Conservation (phyloP, 2,329 filamentous ascomycete species). For the Bretziella fagacearum region DNA sequence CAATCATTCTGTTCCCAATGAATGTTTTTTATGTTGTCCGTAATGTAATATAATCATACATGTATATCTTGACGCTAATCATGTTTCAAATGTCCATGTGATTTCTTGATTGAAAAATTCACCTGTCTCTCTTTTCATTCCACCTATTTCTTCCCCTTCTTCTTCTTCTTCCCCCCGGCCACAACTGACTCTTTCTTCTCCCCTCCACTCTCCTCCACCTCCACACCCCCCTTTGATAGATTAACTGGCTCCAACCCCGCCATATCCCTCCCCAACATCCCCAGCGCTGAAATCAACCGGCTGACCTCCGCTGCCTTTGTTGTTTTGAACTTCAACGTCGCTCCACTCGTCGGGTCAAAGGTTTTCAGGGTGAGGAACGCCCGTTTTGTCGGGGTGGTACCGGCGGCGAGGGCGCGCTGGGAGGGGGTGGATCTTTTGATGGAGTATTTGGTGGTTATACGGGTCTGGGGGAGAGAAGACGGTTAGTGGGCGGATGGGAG, state of each 20-base stretch:
- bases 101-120: too few relatives aligned
- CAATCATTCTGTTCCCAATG: too few relatives aligned
- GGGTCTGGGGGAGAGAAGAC: constrained; percentile 40
- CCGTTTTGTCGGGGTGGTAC: constrained; percentile 26
- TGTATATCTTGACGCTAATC: too few relatives aligned
- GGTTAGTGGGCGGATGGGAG: not conserved
- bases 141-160: constrained; percentile 50
- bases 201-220: constrained; percentile 21
- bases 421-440: constrained; percentile 19
- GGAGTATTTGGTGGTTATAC: constrained; percentile 77
- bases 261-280: constrained; percentile 55
- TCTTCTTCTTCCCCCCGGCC: constrained; percentile 51
- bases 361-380: constrained; percentile 74
- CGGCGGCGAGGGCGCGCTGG: constrained; percentile 18
- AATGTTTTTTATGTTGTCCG: too few relatives aligned
- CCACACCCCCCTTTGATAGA: constrained; percentile 25
- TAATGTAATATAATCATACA: too few relatives aligned
- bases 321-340: constrained; percentile 78
- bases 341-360: constrained; percentile 67
- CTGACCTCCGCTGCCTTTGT: constrained; percentile 82
- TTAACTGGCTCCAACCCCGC: too few relatives aligned
- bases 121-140: constrained; percentile 2
- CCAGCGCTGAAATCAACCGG: constrained; percentile 60
- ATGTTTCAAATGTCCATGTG: too few relatives aligned
- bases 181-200: constrained; percentile 20